Base-by-base conservation (phyloP, 768 basidiomycete genomes). In the Scleroderma bovista region DNA sequence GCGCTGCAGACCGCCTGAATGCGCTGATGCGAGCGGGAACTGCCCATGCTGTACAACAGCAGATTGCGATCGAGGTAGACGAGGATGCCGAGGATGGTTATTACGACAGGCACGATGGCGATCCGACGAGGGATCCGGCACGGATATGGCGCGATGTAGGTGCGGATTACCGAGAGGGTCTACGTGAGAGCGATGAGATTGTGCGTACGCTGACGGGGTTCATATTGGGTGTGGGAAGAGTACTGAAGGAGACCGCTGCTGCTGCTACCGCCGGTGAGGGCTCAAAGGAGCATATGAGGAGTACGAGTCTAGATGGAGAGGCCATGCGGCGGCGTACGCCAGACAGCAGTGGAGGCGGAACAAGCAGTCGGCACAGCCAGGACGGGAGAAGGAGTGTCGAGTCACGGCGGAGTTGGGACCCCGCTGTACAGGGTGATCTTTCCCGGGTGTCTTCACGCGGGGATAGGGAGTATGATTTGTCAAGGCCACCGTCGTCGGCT, bases 141-240 rank as follows among this genome's bases (percentile, higher is more conserved):
- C 79, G 82, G 47, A 67, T 88, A 24, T 91, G 88, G 88, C 71
- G 76, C 47, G 69, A 73, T 42, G 76, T 90, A 6, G 84, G 85
- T 1, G 75, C 75, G 9, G 88, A 92, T 55, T 86, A 81, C 57
- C 69, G 88, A 33, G 89, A 92, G 46, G 76, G 79, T 46, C 55
- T 87, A 55, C 73, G 84, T 58, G 76, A 81, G 48, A 85, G 85
- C 52, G 90, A 92, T 61, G 89, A 92, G 62, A 71, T 90, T 41
- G 83, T 91, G 3, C 71, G 90, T 48, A 81, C 80, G 7, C 71
- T 88, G 63, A 92, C 89, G 8, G 83, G 80, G 37, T 79, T 92
- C 51, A 65, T 92, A 55, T 69, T 91, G n/a, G 84, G 85, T 29
- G 74, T 86, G 6, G 88, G 90, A 29, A 79, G 78, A 63, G 73